Evolutionary conservation across 331 rosid species (phyloP), one percentile per base, ranked within the genome.

Genomic region (Arachis monticola): DNA sequence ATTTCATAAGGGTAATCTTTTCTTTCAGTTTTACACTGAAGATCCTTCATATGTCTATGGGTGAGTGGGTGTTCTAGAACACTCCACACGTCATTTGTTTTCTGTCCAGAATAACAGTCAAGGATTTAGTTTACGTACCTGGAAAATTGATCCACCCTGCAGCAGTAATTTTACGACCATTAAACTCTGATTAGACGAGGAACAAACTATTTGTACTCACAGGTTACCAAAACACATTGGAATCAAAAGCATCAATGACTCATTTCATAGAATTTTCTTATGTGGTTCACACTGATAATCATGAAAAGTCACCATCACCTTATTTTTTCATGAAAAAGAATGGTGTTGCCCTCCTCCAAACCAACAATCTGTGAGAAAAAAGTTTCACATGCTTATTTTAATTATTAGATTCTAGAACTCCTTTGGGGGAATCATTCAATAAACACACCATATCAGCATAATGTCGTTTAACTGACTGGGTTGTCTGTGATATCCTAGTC

Each of bases 61-160:
- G 41, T 38, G 41, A 3, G 41, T 38, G 41, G 41, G 41, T 38
- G 41, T 38, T 69, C 13, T 7, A 50, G 60, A 48, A 73, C 66
- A 60, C 61, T 70, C 63, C 48, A 73, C 45, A 51, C 56, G 58
- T 41, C 10, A 13, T 14, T 73, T 40, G 51, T 74, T 60, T 60
- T 60, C 78, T 13, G 59, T 38, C 41, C 55, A 75, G 67, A 52
- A 46, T 14, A 69, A 47, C 41, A 80, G 56, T 17, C 42, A 30
- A 65, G 69, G 75, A 59, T 73, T 79, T 17, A 17, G 69, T 55
- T 72, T 52, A 70, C 67, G 58, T 83, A 92, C 99, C 99, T 94
- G 82, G 93, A 82, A 80, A 94, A 94, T 74, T 90, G 96, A 42
- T 94, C 97, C 78, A 88, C 90, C 85, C 99, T 94, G 99, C 79